Evolutionary conservation across 345 rosid species (phyloP), one percentile per base, ranked within the genome.

Genomic region (Corymbia maculata): DNA sequence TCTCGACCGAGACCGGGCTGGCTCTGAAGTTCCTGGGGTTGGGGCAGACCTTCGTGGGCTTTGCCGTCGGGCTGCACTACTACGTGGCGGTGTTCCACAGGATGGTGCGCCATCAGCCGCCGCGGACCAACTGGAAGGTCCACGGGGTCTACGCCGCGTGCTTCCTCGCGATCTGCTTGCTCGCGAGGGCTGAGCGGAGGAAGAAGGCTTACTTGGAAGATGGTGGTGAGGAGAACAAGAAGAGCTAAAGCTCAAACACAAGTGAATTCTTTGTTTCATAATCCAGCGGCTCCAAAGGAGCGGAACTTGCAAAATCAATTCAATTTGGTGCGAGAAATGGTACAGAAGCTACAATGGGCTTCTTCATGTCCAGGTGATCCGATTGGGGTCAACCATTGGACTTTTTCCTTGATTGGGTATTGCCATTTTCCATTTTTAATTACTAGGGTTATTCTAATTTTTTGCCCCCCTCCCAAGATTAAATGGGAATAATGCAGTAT

Each of bases 221-320:
- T n/a, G 95, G 97, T 4, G 99, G 97, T 32, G 98, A 94, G 85
- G 99, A 97, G 88, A 98, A 97, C n/a, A 98, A 98, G 96, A 94
- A 95, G 91, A 97, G 94, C 51, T 97, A 87, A 93, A 36, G 49
- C 84, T 9, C 84, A 75, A 19, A 42, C 49, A 19, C 49, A 42
- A 19, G 28, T 75, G 84, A 75, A 36, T 36, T 75, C 84, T 36
- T 75, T 19, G 84, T 45, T 75, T 42, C 84, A 10, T 42, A 36
- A 9, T 42, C 49, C 84, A 5, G 14, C 15, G 13, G 84, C 49
- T 75, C 84, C 49, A 10, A 19, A 75, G 26, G 49, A 75, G 49
- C 12, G 84, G 84, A 75, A 42, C 84, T 75, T 75, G 84, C 84
- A 42, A 36, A 36, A 42, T 75, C 49, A 75, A 21, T 19, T 10